A percentile compares a stretch with the other conserved stretches of the same genome.
Conservation (phyloP, 495 filamentous ascomycete species). For the Talaromyces wortmannii region DNA sequence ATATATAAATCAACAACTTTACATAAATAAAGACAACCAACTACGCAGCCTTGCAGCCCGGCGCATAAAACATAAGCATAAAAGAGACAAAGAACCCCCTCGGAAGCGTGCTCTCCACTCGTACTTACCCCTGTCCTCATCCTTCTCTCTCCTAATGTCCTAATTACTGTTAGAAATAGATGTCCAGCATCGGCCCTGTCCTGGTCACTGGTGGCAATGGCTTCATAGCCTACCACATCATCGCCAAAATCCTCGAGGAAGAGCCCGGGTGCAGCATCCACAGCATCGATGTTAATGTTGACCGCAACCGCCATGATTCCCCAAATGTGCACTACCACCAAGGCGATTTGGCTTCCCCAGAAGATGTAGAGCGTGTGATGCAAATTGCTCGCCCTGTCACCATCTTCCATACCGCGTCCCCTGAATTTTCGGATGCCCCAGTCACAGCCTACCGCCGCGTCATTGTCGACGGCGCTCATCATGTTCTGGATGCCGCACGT, state of each 20-base stretch:
- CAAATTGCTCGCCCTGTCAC: constrained; percentile 8
- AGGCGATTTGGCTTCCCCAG: constrained; percentile 11
- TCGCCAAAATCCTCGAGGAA: constrained; percentile 33
- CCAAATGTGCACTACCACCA: constrained; percentile 13
- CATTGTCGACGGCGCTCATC: constrained; percentile 36
- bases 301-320: constrained; percentile 12
- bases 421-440: constrained; percentile 4
- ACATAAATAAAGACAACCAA: too few species aligned
- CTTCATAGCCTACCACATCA: constrained; percentile 46
- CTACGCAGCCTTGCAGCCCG: too few species aligned
- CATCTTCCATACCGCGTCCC: constrained; percentile 21
- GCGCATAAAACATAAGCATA: too few species aligned
- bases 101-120: too few species aligned
- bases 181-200: constrained; percentile 25
- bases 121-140: too few species aligned
- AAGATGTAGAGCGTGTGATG: constrained; percentile 9
- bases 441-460: constrained; percentile 11
- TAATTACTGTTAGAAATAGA: too few species aligned
- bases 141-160: too few species aligned
- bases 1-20: too few species aligned
- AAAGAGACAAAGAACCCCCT: too few species aligned
- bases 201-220: constrained; percentile 47
- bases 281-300: constrained; percentile 18
- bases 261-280: constrained; percentile 13
- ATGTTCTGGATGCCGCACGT: constrained; percentile 27